phyloP scores from a whole-genome alignment of 768 basidiomycete species.

The Heimioporus sp. region DNA sequence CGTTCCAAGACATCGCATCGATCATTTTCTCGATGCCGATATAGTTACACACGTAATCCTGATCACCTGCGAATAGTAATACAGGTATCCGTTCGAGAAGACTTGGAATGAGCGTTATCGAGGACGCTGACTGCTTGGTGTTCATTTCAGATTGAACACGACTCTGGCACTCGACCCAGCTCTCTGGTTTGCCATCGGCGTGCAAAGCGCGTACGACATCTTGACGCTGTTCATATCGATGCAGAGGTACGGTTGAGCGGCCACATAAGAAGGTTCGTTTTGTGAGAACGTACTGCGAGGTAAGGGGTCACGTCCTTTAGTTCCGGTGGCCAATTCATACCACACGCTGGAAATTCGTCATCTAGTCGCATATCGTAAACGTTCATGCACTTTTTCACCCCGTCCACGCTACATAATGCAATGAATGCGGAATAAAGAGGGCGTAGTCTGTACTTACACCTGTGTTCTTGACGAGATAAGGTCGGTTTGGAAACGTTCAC shows the following conservation, averaged over 20 bases:
- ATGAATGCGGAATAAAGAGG: neutral
- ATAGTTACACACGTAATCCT: constrained; percentile 97
- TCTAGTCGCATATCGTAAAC: constrained; percentile 93
- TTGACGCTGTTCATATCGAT: constrained; percentile 47
- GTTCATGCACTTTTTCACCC: constrained; percentile 78
- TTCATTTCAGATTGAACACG: constrained; percentile 64
- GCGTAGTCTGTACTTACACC: constrained; percentile 17
- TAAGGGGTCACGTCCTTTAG: constrained; percentile 72
- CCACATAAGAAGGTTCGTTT: neutral
- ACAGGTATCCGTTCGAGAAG: constrained; percentile 80
- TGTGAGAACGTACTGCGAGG: constrained; percentile 60
- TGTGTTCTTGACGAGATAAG: constrained; percentile 31
- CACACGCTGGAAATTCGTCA: constrained; percentile 84
- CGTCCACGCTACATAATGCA: constrained; percentile 53
- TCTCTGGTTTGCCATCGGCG: constrained; percentile 68
- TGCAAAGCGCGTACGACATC: constrained; percentile 87
- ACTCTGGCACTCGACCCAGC: constrained; percentile 85
- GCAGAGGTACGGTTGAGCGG: neutral
- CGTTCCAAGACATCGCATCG: constrained; percentile 81
- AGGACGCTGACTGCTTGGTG: constrained; percentile 55
- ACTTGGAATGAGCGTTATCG: constrained; percentile 73
- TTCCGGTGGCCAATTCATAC: constrained; percentile 97
- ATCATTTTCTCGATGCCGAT: constrained; percentile 88
- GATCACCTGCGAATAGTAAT: constrained; percentile 92
- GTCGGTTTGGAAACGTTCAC: constrained; percentile 55